phyloP scores from a whole-genome alignment of 192 early-diverging fungal species.

The Coemansia sp. region DNA sequence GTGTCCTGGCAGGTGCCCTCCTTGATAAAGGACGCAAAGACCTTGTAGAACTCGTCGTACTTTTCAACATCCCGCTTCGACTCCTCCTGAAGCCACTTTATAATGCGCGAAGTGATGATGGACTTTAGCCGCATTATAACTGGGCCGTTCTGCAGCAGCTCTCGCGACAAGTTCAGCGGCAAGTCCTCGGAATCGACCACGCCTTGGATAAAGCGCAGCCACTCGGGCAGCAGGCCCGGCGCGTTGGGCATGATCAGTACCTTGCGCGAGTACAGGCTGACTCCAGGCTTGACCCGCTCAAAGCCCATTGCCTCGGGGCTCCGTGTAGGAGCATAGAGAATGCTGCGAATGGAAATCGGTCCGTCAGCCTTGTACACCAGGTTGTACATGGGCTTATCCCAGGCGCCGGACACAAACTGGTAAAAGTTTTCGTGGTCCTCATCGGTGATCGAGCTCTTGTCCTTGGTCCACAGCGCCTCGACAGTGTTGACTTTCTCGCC shows the following conservation, averaged over 20 bases:
- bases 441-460: conserved; percentile 69
- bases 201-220: conserved; percentile 87
- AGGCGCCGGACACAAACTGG: conserved; percentile 70
- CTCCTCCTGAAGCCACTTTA: conserved; percentile 80
- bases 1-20: conserved; percentile 88
- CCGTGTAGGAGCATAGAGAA: conserved; percentile 80
- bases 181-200: conserved; percentile 95
- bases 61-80: conserved; percentile 63
- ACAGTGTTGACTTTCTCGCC: conserved; percentile 87
- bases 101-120: conserved; percentile 82
- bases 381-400: conserved; percentile 71
- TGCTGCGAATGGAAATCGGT: conserved; percentile 83
- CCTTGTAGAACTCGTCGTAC: conserved; percentile 68
- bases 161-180: conserved; percentile 97
- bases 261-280: conserved; percentile 93
- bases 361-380: conserved; percentile 94
- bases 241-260: conserved; percentile 97
- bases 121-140: conserved; percentile 80
- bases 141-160: conserved; percentile 89
- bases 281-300: conserved; percentile 65
- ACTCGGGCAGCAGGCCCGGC: conserved; percentile 82
- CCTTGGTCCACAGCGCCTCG: conserved; percentile 94
- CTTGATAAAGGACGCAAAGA: conserved; percentile 77
- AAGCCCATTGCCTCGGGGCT: conserved; percentile 54
- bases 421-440: conserved; percentile 92